These are phyloP conservation scores for Penicillium ucsense DNA, from an alignment of 495 filamentous ascomycete genomes.

Conservation along the genomic window DNA sequence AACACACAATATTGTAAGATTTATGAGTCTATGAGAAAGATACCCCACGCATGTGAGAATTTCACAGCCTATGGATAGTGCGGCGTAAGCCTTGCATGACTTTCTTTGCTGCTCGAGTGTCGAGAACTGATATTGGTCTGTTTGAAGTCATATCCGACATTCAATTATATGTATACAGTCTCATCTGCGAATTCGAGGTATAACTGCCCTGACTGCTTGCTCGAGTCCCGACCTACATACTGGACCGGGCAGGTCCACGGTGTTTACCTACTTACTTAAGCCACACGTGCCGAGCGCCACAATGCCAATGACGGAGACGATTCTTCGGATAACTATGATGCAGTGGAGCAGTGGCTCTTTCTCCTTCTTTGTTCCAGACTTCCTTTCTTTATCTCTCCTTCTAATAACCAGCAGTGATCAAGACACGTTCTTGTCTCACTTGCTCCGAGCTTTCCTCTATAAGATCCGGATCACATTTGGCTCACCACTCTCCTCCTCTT, in stretches of 20 bases:
- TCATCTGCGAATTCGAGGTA: too few relatives aligned
- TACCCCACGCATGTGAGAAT: too few relatives aligned
- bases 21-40: too few relatives aligned
- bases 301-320: constrained; percentile 19
- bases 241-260: too few relatives aligned
- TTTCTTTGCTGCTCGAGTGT: too few relatives aligned
- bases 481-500: constrained; percentile 1
- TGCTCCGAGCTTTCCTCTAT: neutral
- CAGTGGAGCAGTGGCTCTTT: neutral
- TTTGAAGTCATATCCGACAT: too few relatives aligned
- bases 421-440: neutral
- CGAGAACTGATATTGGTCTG: too few relatives aligned
- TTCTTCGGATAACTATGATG: constrained; percentile 11
- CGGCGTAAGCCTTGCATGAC: too few relatives aligned
- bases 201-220: too few relatives aligned
- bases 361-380: constrained; percentile 2
- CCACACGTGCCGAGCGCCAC: constrained; percentile 14
- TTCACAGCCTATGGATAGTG: too few relatives aligned
- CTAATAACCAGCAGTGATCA: neutral
- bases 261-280: constrained; percentile 4
- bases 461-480: neutral
- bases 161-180: too few relatives aligned
- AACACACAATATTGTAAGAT: neutral
- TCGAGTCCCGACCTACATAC: too few relatives aligned
- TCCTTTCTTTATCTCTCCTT: constrained; percentile 6